phyloP scores from a whole-genome alignment of 2,329 filamentous ascomycete genomes.

The Hymenoscyphus repandus region DNA sequence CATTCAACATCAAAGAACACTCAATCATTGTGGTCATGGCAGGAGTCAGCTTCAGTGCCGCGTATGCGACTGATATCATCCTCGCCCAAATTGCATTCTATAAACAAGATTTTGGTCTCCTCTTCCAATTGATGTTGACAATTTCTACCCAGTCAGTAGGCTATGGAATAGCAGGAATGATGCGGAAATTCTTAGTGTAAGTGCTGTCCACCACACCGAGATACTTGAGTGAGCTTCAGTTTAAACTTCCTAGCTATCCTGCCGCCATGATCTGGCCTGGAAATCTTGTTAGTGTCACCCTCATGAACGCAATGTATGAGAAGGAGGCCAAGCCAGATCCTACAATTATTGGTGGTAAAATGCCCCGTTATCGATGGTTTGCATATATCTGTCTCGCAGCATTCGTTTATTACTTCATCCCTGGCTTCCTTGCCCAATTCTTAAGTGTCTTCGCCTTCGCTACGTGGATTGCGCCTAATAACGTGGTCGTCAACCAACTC shows the following conservation, averaged over 20 bases:
- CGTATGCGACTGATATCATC: constrained; percentile 68
- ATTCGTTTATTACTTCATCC: constrained; percentile 49
- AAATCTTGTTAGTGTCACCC: constrained; percentile 47
- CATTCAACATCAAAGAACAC: constrained; percentile 68
- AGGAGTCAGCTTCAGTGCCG: constrained; percentile 31
- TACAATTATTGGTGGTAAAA: constrained; percentile 37
- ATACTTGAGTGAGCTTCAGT: not conserved
- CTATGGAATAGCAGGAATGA: constrained; percentile 56
- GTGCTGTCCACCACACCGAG: constrained; percentile 37
- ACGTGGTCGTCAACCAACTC: constrained; percentile 62
- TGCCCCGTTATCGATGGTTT: constrained; percentile 35
- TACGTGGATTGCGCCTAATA: constrained; percentile 67
- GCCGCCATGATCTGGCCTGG: constrained; percentile 63
- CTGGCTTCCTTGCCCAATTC: constrained; percentile 59
- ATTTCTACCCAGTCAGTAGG: constrained; percentile 59
- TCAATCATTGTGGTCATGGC: constrained; percentile 60
- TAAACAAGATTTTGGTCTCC: constrained; percentile 60
- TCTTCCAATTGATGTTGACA: constrained; percentile 54
- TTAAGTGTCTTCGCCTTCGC: constrained; percentile 65
- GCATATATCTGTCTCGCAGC: constrained; percentile 36
- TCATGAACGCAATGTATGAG: constrained; percentile 57
- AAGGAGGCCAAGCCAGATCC: constrained; percentile 46
- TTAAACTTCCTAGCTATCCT: constrained; percentile 32
- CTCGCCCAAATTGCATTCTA: constrained; percentile 68
- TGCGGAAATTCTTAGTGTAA: constrained; percentile 52